Conservation (phyloP, 495 filamentous ascomycete genomes). For the Xanthoparmelia taractica region DNA sequence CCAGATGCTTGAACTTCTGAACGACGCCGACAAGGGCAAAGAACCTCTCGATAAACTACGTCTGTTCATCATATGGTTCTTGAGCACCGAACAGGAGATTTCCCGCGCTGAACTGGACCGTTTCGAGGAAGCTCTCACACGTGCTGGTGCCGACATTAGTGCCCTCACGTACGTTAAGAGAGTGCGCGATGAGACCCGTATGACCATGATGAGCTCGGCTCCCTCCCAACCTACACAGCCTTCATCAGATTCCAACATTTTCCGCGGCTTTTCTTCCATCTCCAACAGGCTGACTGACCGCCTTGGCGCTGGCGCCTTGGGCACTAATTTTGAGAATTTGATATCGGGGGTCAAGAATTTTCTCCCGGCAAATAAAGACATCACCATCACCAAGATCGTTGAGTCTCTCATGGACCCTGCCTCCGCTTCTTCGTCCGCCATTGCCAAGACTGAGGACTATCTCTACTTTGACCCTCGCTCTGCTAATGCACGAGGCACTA, state of each 20-base stretch:
- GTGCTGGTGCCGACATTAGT: constrained; percentile 62
- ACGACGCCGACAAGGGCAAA: constrained; percentile 69
- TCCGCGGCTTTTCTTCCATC: constrained; percentile 81
- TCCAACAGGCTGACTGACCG: constrained; percentile 87
- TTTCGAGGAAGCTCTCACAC: constrained; percentile 79
- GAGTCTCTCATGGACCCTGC: constrained; percentile 98
- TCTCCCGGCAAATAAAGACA: constrained; percentile 86
- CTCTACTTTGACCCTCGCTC: constrained; percentile 97
- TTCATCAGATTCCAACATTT: constrained; percentile 63
- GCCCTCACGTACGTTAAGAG: constrained; percentile 80
- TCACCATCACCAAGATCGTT: constrained; percentile 94
- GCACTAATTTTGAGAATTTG: constrained; percentile 86
- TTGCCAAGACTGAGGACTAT: constrained; percentile 94
- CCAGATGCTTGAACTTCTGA: constrained; percentile 84
- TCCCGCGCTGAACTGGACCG: constrained; percentile 71
- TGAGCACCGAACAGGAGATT: constrained; percentile 89
- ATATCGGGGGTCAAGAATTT: constrained; percentile 99
- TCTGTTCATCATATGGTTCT: constrained; percentile 94
- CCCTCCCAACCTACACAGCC: constrained; percentile 59
- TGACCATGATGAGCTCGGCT: constrained; percentile 95
- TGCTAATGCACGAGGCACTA: constrained; percentile 86
- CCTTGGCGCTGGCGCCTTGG: constrained; percentile 81
- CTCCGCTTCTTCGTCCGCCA: constrained; percentile 78
- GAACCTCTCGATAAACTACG: constrained; percentile 82
- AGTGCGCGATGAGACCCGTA: constrained; percentile 90